These are phyloP conservation scores for Sarocladium oryzae DNA, from an alignment of 2,329 filamentous ascomycete species.

Conservation along the genomic window DNA sequence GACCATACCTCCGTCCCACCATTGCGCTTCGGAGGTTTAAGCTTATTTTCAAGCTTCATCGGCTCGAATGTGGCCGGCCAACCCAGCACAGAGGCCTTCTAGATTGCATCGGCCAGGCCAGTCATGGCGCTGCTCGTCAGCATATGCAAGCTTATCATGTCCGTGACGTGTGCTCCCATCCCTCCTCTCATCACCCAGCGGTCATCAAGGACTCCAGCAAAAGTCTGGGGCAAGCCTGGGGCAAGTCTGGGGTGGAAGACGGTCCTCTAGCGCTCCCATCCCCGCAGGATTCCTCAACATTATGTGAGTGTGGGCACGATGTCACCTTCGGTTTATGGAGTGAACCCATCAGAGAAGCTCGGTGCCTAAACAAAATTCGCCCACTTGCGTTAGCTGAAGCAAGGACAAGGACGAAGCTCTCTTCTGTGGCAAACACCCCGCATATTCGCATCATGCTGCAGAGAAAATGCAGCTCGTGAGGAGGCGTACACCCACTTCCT, in stretches of 20 bases:
- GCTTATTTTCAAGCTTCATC: constrained; percentile 3
- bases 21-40: background rate
- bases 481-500: background rate
- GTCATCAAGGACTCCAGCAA: too few relatives aligned
- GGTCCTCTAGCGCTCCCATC: background rate
- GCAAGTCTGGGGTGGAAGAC: background rate
- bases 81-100: background rate
- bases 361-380: background rate
- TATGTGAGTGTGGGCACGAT: background rate
- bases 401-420: background rate
- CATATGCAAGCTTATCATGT: background rate
- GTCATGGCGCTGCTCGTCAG: background rate
- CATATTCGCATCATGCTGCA: background rate
- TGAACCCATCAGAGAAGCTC: background rate
- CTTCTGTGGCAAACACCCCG: background rate
- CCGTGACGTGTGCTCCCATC: background rate
- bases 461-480: background rate
- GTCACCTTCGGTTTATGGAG: background rate
- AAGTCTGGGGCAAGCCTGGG: too few relatives aligned
- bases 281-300: background rate
- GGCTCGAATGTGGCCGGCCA: background rate
- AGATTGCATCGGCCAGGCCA: background rate
- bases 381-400: background rate
- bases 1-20: background rate
- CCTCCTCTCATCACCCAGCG: background rate